Evolutionary conservation across 345 rosid genomes (phyloP), one percentile per base, ranked within the genome.

Genomic region (Citrus maxima): DNA sequence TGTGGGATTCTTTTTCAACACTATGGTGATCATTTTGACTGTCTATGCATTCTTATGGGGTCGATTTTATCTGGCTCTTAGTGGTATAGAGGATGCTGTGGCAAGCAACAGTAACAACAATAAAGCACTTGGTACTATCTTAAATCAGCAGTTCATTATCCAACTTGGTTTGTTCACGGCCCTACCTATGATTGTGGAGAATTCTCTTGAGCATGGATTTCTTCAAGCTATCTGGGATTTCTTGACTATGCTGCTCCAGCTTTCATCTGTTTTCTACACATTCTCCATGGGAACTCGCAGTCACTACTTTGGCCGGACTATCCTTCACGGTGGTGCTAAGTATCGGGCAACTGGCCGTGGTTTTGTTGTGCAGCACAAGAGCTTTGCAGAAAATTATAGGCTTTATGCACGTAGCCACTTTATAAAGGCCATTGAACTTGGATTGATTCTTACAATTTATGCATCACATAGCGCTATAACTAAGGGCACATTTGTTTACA

Each of bases 271-370:
- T 69, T 95, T 95, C 88, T 95, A 95, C 85, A 90, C 99, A 46
- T 95, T 95, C 79, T 93, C 99, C 68, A 86, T 95, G 98, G 99
- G 99, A 84, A 95, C 99, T 59, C 93, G 97, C 75, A 89, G 93
- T 21, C 99, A 95, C 87, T 95, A 86, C 88, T 93, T 95, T 86
- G 99, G 99, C 66, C 88, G 99, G 80, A 95, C 99, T 25, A 82
- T 93, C 76, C 96, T 95, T 79, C 99, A 95, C 80, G 99, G 99
- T 78, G 98, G 99, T 61, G 98, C 99, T 32, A 95, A 93, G 87
- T 95, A 95, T 78, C 90, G 99, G 5, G 99, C 98, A 75, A 95
- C 99, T 67, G 99, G 99, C 70, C 90, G 95, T 75, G 99, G 99
- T 74, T 95, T 95, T 66, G 99, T 93, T 54, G 99, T 95, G 82